Base-by-base conservation (phyloP, 192 early-diverging fungal species). In the Mortierella claussenii region DNA sequence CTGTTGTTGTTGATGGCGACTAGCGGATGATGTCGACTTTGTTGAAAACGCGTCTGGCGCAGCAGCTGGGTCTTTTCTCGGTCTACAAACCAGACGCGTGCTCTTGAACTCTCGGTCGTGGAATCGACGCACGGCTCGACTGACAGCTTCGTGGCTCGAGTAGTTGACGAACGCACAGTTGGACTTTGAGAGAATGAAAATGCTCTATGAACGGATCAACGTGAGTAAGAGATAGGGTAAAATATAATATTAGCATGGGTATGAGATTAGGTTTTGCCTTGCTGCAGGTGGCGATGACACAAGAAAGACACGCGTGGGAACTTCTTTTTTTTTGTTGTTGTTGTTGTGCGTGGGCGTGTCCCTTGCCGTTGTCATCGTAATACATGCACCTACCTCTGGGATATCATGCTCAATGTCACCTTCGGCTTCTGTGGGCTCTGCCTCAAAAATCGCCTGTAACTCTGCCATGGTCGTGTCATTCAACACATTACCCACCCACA, bases 111-210 rank as follows among this genome's bases (percentile, higher is more conserved):
- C 82, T 73, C 52, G 50, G 55, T 84, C 82, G 42, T 84, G 80
- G 50, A 80, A 81, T 18, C 81, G 73, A 13, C 42, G 50, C 4
- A 79, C 82, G 20, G 82, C 80, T 23, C 78, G 55, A 30, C 78
- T 60, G 27, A 84, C 82, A 1, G 82, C 82, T 21, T 84, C 82
- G 27, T 81, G 74, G 27, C 78, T 81, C 37, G 79, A 70, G 44
- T 84, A 84, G 33, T 84, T 84, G 21, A 84, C 82, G 61, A 84
- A 84, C 6, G 82, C 82, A 51, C 82, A 84, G 45, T 84, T 74
- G 8, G 80, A 80, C 43, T 81, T 84, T 43, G 71, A 66, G 20
- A 84, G 55, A 20, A 78, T 80, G 33, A 81, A 84, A 23, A 84
- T 81, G 24, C 80, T 84, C 82, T 84, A 27, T 63, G n/a, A n/a